These are phyloP conservation scores for Blepharisma undulans DNA, from an alignment of 169 alveolate genomes.

Conservation along the genomic window DNA sequence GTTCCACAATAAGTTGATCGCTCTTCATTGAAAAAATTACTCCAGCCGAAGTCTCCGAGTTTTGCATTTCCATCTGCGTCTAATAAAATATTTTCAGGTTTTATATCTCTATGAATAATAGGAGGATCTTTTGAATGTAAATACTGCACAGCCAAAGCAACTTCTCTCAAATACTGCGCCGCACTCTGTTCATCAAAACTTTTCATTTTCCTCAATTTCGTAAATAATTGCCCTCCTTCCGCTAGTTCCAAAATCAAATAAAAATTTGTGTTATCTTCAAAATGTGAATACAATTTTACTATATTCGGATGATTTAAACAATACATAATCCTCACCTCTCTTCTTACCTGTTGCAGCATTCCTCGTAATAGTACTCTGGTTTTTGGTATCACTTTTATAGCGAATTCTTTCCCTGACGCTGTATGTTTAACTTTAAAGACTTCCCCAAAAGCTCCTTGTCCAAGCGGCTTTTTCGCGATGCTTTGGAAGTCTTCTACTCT, in stretches of 20 bases:
- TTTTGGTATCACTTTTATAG: conserved; percentile 29
- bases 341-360: conserved; percentile 67
- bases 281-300: conserved; percentile 82
- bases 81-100: conserved; percentile 70
- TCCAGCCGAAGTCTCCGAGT: conserved; percentile 68
- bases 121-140: conserved; percentile 45
- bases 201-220: not conserved
- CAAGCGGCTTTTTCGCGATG: not conserved
- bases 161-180: conserved; percentile 39
- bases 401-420: not conserved
- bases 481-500: conserved; percentile 11
- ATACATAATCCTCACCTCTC: conserved; percentile 89
- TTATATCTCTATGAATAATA: conserved; percentile 70
- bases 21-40: conserved; percentile 46
- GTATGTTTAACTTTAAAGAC: conserved; percentile 33
- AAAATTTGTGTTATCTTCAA: conserved; percentile 86
- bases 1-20: conserved; percentile 91
- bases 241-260: conserved; percentile 65
- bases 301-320: conserved; percentile 85
- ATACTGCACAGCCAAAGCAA: conserved; percentile 38
- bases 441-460: conserved; percentile 35
- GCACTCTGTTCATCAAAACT: conserved; percentile 10
- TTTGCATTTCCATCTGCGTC: conserved; percentile 60
- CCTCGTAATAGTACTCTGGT: conserved; percentile 45
- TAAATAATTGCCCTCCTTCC: not conserved